Evolutionary conservation across 73 alveolate species (phyloP).

Genomic region (Stentor coeruleus): DNA sequence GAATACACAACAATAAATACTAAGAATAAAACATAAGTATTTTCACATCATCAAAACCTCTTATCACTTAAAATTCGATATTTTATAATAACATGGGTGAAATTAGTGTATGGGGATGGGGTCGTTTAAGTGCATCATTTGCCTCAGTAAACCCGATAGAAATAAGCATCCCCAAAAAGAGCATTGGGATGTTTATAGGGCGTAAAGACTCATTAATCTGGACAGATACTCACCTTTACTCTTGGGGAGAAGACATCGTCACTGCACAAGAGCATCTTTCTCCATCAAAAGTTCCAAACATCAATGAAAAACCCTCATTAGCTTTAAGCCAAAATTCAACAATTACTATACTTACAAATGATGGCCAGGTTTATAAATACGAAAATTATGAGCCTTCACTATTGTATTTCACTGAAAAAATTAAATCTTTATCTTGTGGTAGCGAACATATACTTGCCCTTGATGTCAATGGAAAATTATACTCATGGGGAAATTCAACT

Average conservation of each 20-base stretch:
- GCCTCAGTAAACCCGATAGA: not conserved
- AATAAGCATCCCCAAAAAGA: not conserved
- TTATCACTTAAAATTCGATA: no score
- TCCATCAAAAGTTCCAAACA: not conserved
- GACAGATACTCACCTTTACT: not conserved
- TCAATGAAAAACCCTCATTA: not conserved
- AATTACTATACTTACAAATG: not conserved
- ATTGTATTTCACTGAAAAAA: not conserved
- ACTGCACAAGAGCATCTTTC: not conserved
- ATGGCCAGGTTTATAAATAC: not conserved
- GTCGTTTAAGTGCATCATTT: not conserved
- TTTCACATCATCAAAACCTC: no score
- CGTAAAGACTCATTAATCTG: not conserved
- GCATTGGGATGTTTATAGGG: not conserved
- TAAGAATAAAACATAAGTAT: no score
- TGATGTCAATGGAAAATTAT: not conserved
- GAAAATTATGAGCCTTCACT: not conserved
- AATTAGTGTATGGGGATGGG: not conserved
- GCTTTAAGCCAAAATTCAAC: not conserved
- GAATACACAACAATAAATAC: no score
- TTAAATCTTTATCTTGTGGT: not conserved
- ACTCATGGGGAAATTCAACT: not conserved
- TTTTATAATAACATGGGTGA: no score
- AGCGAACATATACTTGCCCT: not conserved
- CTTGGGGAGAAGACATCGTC: not conserved